Evolutionary conservation across 108 stramenopile species (phyloP).

Genomic region (Cyclotella cryptica): DNA sequence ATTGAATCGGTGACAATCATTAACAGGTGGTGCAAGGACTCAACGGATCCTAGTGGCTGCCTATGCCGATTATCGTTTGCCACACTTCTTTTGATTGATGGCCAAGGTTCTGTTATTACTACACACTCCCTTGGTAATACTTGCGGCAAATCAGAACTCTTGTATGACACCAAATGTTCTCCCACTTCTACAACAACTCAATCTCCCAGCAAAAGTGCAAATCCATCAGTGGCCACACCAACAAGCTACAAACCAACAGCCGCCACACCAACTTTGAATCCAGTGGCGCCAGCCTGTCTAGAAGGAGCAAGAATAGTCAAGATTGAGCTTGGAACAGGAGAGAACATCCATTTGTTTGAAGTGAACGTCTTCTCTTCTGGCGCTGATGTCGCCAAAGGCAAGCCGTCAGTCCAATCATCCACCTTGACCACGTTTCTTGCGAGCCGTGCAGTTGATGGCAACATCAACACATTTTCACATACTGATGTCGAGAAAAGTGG

Average conservation of each 20-base stretch:
- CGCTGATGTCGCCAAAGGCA: background rate
- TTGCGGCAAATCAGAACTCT: background rate
- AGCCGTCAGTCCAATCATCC: background rate
- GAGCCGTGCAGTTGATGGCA: background rate
- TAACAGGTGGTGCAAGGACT: background rate
- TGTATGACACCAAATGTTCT: background rate
- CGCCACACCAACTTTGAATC: too few species aligned
- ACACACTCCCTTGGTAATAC: background rate
- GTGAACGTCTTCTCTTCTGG: background rate
- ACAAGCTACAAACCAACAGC: too few species aligned
- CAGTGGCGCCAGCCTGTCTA: background rate
- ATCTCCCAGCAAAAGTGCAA: too few species aligned
- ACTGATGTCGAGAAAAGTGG: background rate
- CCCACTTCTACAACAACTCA: background rate
- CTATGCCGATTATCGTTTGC: background rate
- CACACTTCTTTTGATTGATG: background rate
- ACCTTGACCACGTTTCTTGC: background rate
- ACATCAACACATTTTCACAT: background rate
- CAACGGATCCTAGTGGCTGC: background rate
- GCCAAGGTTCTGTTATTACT: background rate
- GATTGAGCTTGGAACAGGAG: background rate
- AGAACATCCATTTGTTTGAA: background rate
- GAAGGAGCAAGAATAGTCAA: background rate
- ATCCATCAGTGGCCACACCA: too few species aligned
- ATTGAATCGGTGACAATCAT: background rate